A percentile compares a stretch with the other conserved stretches of the same genome.
These are phyloP conservation scores for Fomitopsis betulina DNA, from an alignment of 1,284 basidiomycete genomes.

Conservation along the genomic window DNA sequence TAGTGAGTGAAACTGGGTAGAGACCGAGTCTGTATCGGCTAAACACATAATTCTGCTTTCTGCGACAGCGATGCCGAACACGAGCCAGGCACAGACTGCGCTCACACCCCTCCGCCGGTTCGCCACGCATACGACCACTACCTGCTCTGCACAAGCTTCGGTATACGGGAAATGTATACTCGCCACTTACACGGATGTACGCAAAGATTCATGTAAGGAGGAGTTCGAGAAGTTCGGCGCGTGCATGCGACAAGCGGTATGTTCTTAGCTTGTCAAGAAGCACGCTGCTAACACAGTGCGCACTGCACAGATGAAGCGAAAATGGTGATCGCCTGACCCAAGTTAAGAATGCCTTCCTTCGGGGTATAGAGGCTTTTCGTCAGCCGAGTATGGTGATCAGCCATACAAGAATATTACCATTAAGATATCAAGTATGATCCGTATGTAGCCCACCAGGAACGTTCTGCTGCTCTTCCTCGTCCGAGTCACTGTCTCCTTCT, in stretches of 20 bases:
- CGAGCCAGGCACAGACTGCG: conserved; percentile 18
- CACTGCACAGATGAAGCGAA: conserved; percentile 56
- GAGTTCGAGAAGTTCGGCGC: conserved; percentile 75
- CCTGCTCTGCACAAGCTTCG: conserved; percentile 64
- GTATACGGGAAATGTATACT: conserved; percentile 79
- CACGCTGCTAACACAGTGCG: neutral
- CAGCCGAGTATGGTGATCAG: neutral
- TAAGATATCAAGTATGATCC: conserved; percentile 24
- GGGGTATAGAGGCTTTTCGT: neutral
- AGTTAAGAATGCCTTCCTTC: neutral
- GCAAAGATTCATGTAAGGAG: conserved; percentile 69
- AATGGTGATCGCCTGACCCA: conserved; percentile 37
- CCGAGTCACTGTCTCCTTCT: conserved; percentile 27
- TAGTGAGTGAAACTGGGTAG: no score
- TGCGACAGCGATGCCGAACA: conserved; percentile 7
- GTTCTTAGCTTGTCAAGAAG: neutral
- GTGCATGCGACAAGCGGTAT: conserved; percentile 68
- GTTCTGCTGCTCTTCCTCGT: conserved; percentile 20
- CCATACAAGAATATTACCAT: neutral
- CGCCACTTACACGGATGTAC: conserved; percentile 71
- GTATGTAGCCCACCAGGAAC: conserved; percentile 42
- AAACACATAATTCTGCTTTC: no score
- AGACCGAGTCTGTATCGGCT: no score
- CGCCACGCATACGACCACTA: conserved; percentile 63
- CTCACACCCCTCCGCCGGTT: conserved; percentile 53